Evolutionary conservation across 2,329 filamentous ascomycete genomes (phyloP).

Genomic region (Diaporthe amygdali): DNA sequence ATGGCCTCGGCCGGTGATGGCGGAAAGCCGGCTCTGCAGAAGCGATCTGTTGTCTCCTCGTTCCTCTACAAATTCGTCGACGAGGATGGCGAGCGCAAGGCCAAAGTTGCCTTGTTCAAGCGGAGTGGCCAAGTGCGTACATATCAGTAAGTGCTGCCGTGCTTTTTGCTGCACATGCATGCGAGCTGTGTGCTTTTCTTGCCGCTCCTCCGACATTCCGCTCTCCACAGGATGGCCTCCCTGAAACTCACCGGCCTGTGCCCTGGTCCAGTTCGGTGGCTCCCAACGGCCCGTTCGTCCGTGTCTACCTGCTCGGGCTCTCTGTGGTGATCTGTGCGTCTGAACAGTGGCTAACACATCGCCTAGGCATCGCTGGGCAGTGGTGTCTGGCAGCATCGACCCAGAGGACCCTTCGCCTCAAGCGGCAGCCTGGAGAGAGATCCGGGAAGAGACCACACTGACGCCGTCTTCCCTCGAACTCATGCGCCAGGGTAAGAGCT

Average conservation of each 20-base stretch:
- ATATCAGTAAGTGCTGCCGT: conserved; percentile 55
- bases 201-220: neutral
- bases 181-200: neutral
- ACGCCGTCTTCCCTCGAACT: conserved; percentile 51
- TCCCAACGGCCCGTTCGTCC: neutral
- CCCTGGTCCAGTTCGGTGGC: neutral
- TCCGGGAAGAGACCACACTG: conserved; percentile 66
- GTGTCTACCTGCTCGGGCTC: neutral
- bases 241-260: neutral
- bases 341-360: conserved; percentile 19
- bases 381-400: conserved; percentile 68
- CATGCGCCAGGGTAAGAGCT: conserved; percentile 63
- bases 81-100: conserved; percentile 37
- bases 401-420: conserved; percentile 55
- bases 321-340: neutral
- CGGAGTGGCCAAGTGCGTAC: conserved; percentile 64
- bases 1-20: conserved; percentile 27
- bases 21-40: conserved; percentile 31
- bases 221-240: neutral
- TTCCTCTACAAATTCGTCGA: conserved; percentile 55
- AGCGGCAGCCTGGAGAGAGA: conserved; percentile 65
- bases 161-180: neutral
- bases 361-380: conserved; percentile 59
- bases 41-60: conserved; percentile 51
- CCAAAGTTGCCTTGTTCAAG: conserved; percentile 65